A percentile compares a stretch with the other conserved stretches of the same genome.
Conservation (phyloP, 139 green algal species). For the Chlamydomonas urium region DNA sequence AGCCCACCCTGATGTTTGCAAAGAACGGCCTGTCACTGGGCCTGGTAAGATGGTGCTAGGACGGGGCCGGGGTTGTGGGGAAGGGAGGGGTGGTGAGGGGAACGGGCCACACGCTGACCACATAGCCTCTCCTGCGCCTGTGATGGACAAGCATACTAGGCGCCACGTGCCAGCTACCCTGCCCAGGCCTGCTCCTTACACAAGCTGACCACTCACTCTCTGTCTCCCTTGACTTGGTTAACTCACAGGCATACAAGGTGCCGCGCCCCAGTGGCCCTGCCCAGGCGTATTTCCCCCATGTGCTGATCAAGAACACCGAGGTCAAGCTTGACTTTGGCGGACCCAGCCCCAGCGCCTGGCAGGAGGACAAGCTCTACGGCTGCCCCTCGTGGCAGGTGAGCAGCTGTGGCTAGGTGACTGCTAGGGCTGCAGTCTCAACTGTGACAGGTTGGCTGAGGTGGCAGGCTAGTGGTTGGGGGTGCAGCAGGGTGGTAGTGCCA, state of each 20-base stretch:
- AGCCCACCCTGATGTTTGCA: background rate
- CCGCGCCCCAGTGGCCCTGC: background rate
- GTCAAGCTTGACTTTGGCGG: conserved; percentile 32
- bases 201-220: background rate
- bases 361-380: background rate
- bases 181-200: background rate
- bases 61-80: too few relatives aligned
- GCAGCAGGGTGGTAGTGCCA: background rate
- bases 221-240: background rate
- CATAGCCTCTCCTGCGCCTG: too few relatives aligned
- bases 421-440: too few relatives aligned
- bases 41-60: background rate
- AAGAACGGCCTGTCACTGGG: conserved; percentile 2
- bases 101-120: too few relatives aligned
- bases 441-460: too few relatives aligned
- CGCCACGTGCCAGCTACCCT: too few relatives aligned
- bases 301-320: conserved; percentile 48
- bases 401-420: too few relatives aligned
- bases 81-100: too few relatives aligned
- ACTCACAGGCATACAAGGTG: background rate
- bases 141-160: too few relatives aligned
- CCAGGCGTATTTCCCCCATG: conserved; percentile 45
- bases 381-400: conserved; percentile 20
- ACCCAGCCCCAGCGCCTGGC: background rate
- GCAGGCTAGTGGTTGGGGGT: too few relatives aligned